phyloP scores from a whole-genome alignment of 2,329 filamentous ascomycete genomes.

The Microcyclosporella mali region DNA sequence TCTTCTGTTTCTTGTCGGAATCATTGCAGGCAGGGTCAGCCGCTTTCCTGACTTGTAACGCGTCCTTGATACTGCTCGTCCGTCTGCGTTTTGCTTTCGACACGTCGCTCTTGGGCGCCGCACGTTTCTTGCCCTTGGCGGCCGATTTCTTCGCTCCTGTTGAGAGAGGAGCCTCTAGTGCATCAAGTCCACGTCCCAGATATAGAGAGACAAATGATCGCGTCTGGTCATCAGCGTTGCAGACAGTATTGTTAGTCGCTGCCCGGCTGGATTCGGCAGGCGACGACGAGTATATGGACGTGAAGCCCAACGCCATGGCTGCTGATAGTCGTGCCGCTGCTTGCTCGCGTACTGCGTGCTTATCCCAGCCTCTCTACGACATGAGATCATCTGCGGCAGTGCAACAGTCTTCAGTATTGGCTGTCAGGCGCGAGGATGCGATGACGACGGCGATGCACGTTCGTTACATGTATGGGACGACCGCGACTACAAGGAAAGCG shows the following conservation, averaged over 20 bases:
- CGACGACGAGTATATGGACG: conserved; percentile 16
- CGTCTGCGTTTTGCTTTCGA: conserved; percentile 10
- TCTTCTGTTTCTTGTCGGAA: conserved; percentile 8
- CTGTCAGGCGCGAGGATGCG: no score
- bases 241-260: background rate
- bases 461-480: no score
- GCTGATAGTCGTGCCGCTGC: background rate
- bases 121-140: conserved; percentile 15
- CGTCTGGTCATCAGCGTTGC: background rate
- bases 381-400: background rate
- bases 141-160: conserved; percentile 4
- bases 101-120: conserved; percentile 1
- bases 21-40: background rate
- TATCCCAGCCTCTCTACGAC: conserved; percentile 4
- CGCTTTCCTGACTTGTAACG: background rate
- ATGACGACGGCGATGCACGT: no score
- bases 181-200: conserved; percentile 9
- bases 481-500: no score
- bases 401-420: no score
- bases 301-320: conserved; percentile 13
- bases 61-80: conserved; percentile 10
- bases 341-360: conserved; percentile 3
- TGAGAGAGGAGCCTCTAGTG: background rate
- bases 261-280: background rate
- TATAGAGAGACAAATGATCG: conserved; percentile 11